phyloP scores from a whole-genome alignment of 2,329 filamentous ascomycete genomes.

The Fusarium tjaetaba region DNA sequence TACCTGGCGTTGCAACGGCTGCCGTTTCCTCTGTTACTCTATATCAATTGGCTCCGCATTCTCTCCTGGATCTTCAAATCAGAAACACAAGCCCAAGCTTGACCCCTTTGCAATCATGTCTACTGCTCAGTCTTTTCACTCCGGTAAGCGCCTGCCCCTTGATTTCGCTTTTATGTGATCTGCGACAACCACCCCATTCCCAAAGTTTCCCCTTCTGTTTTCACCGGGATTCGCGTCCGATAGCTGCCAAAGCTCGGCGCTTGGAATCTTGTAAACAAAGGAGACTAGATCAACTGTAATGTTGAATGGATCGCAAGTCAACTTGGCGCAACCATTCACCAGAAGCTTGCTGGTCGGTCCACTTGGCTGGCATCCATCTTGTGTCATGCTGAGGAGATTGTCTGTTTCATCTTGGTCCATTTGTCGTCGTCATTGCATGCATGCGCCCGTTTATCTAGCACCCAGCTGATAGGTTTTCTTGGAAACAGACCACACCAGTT shows the following conservation, averaged over 20 bases:
- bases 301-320: constrained; percentile 35
- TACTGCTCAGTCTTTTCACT: constrained; percentile 40
- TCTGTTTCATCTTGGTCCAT: constrained; percentile 46
- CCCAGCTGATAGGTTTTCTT: constrained; percentile 40
- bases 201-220: constrained; percentile 31
- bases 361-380: constrained; percentile 43
- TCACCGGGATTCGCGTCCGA: constrained; percentile 29
- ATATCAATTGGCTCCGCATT: constrained; percentile 31
- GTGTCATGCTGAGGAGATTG: constrained; percentile 48
- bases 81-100: constrained; percentile 40
- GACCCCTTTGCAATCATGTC: constrained; percentile 44
- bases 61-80: constrained; percentile 40
- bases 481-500: constrained; percentile 41
- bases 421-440: constrained; percentile 45
- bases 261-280: constrained; percentile 37
- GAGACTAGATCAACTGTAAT: constrained; percentile 33
- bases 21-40: constrained; percentile 21
- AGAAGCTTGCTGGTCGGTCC: constrained; percentile 37
- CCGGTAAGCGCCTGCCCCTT: constrained; percentile 45
- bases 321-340: constrained; percentile 42
- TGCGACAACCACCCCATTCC: constrained; percentile 37
- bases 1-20: constrained; percentile 31
- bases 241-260: constrained; percentile 35
- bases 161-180: constrained; percentile 45
- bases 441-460: constrained; percentile 44